These are phyloP conservation scores for Eucalyptus leucophloia DNA, from an alignment of 345 rosid genomes.

Conservation along the genomic window DNA sequence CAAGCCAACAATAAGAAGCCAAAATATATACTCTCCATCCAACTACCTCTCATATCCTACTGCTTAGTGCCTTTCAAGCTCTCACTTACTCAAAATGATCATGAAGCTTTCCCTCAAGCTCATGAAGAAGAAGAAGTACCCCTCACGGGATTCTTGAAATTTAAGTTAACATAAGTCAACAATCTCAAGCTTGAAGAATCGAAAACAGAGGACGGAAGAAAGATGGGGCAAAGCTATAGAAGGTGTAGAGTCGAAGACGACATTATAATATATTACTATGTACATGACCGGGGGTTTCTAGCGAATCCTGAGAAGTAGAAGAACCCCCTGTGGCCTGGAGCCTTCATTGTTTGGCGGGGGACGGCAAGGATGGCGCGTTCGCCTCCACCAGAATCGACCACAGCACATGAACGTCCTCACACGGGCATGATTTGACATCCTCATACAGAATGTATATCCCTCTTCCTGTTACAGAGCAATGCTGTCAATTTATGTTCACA, in stretches of 20 bases:
- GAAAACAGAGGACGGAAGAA: background rate
- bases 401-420: slow-evolving; percentile 84
- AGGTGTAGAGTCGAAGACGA: background rate
- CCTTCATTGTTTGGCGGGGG: slow-evolving; percentile 20
- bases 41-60: background rate
- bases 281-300: background rate
- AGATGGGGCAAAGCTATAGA: background rate
- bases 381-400: slow-evolving; percentile 91
- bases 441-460: slow-evolving; percentile 80
- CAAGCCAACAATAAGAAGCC: slow-evolving; percentile 9
- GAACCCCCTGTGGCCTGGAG: background rate
- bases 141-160: background rate
- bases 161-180: background rate
- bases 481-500: background rate
- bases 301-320: background rate
- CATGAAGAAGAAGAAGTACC: background rate
- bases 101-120: background rate
- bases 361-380: slow-evolving; percentile 30
- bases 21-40: background rate
- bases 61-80: background rate
- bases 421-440: slow-evolving; percentile 84
- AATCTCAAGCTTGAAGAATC: background rate
- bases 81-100: background rate
- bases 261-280: background rate
- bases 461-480: slow-evolving; percentile 30